Base-by-base conservation (phyloP, 2,329 filamentous ascomycete species). In the Hortaea werneckii region DNA sequence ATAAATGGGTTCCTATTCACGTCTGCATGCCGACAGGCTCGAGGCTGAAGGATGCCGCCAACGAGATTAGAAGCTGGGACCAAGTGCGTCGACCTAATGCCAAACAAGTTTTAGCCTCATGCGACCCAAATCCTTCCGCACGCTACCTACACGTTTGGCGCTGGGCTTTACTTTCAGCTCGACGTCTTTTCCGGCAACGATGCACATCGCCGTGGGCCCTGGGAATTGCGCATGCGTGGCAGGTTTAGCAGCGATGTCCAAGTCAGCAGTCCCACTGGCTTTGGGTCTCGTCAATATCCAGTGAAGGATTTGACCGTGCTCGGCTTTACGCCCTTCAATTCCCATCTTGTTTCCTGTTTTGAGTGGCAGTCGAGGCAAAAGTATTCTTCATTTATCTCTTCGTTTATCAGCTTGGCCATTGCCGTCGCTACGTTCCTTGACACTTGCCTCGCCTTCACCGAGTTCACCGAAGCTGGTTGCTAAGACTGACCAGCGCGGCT, bases 371-470 rank as follows among this genome's bases (percentile, higher is more conserved):
- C 20, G 20, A 20, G 20, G 10, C 37, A 26, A n/a, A 10, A 5
- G 8, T 39, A 26, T 20, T 39, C 10, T 39, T 28, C 44, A 41
- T 38, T 26, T 42, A 20, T 30, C 12, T 42, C 13, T 35, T 12
- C 9, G 28, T 30, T 26, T 42, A 27, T 46, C 44, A 46, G 44
- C 44, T 46, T 39, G 38, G 38, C 44, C 30, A 20, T 37, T 37
- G 39, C 44, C 43, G 12, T 13, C 26, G 32, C 27, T 37, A 11
- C 32, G 27, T 12, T 41, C 30, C 13, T 46, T 3, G 20, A 20
- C 20, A 20, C 20, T 29, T 41, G 29, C 43, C 29, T 39, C 30
- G 28, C 43, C 32, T 35, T 46, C 40, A 26, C 13, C 37, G 37
- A 9, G 4, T 4, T 20, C 13, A n/a, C 37, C 37, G 37, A 8